Percentiles rank a stretch among this genome's conserved stretches.
phyloP scores from a whole-genome alignment of 495 filamentous ascomycete genomes.

The Penicillium pulvis region DNA sequence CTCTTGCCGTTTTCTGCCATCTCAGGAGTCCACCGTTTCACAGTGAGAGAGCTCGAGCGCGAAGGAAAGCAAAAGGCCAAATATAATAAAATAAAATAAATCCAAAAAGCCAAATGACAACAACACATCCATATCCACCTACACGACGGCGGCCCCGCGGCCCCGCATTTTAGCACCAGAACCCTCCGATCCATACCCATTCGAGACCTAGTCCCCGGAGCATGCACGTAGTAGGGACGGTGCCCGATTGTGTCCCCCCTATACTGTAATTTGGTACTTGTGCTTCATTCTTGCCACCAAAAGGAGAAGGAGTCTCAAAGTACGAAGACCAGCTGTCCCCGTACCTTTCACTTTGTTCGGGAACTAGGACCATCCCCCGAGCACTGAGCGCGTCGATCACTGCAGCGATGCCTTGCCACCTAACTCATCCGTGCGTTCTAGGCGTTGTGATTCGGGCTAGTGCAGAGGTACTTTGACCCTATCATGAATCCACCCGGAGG shows the following conservation, averaged over 20 bases:
- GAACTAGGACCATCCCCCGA: constrained; percentile 19
- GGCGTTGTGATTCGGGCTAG: constrained; percentile 23
- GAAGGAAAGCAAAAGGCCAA: constrained; percentile 1
- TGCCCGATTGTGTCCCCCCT: constrained; percentile 17
- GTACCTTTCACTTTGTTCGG: constrained; percentile 10
- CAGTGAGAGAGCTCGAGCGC: not conserved
- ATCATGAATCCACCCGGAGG: constrained; percentile 6
- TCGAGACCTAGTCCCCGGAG: constrained; percentile 18
- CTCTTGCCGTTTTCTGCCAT: constrained; percentile 12
- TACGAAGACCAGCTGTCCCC: constrained; percentile 2
- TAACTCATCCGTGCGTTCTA: constrained; percentile 19
- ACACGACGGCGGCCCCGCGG: constrained; percentile 17
- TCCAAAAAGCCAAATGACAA: not conserved
- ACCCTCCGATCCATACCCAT: constrained; percentile 22
- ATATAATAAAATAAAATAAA: constrained; percentile 4
- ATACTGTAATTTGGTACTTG: constrained; percentile 9
- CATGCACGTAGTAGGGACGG: constrained; percentile 23
- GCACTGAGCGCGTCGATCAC: constrained; percentile 29
- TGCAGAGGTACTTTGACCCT: constrained; percentile 5
- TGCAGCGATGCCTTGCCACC: constrained; percentile 30
- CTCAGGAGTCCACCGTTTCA: constrained; percentile 4
- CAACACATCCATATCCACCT: constrained; percentile 1
- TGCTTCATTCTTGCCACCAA: constrained; percentile 17
- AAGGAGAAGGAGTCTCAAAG: constrained; percentile 7
- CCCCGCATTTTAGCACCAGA: constrained; percentile 25